Base-by-base conservation (phyloP, 1,139 yeast genomes). In the Geotrichum macrosporum region DNA sequence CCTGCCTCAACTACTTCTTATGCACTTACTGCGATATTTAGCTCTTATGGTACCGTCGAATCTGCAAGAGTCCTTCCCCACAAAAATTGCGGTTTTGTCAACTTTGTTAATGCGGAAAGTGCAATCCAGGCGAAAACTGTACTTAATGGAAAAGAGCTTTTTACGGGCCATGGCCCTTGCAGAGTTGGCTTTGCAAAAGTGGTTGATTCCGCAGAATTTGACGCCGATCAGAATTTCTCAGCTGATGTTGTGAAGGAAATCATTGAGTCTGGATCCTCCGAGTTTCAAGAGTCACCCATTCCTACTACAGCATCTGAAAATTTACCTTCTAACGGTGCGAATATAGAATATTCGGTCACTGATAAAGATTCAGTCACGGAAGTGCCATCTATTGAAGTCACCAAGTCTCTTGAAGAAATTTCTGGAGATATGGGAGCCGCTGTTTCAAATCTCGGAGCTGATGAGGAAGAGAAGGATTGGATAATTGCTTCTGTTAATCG, bases 111-210 rank as follows among this genome's bases (percentile, higher is more conserved):
- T 32, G 68, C 84, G 12, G 95, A 86, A 41, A 71, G 80, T 34
- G 95, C 97, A 10, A 78, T 84, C 73, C 76, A 74, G 39, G 86
- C 95, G 42, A 81, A 81, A 59, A 83, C 84, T 4, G 78, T 74
- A 42, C 76, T 88, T 59, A 84, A 84, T 59, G 94, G 88, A 54
- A 79, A 81, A 56, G 96, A 89, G 61, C 72, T 92, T 34, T 77
- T 81, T 52, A 84, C 89, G 1, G 95, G 95, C 26, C 52, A 64
- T 30, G 74, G 73, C 3, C 68, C 71, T 12, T 60, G 69, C 38
- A 54, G 65, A 5, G 68, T 71, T 21, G 68, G 71, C 9, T 71
- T 67, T 54, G 73, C 73, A 26, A 68, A 66, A 46, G 63, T 64
- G 4, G 44, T 49, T 13, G 51, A 47, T 18, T 34, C 36, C 3